These are phyloP conservation scores for Gaillardinia entomophila DNA, from an alignment of 805 yeast species.

Conservation along the genomic window DNA sequence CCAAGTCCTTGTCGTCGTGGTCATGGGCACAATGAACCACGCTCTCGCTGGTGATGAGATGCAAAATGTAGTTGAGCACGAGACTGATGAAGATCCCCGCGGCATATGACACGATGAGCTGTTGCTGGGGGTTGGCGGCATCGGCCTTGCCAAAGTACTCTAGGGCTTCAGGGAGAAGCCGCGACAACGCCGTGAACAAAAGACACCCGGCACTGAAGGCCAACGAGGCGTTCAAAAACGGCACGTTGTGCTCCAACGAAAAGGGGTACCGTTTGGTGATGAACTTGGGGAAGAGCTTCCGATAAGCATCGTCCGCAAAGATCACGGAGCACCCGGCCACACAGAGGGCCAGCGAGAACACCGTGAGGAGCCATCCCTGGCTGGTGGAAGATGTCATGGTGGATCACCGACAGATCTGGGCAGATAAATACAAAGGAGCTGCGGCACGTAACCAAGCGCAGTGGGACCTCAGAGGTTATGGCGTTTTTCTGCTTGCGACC, in stretches of 20 bases:
- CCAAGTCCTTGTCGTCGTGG: slow-evolving; percentile 19
- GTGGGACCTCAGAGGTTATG: no score
- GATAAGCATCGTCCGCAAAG: slow-evolving; percentile 51
- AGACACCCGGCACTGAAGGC: slow-evolving; percentile 81
- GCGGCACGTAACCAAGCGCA: no score
- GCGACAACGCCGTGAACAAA: slow-evolving; percentile 69
- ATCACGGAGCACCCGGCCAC: slow-evolving; percentile 66
- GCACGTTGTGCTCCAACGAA: slow-evolving; percentile 51
- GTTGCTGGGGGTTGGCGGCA: slow-evolving; percentile 8
- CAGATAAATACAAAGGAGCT: no score
- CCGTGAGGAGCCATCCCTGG: slow-evolving; percentile 64
- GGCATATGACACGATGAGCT: slow-evolving; percentile 42
- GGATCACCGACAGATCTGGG: no score
- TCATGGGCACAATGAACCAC: slow-evolving; percentile 82
- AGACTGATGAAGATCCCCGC: slow-evolving; percentile 61
- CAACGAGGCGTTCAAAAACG: slow-evolving; percentile 67
- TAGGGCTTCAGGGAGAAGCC: slow-evolving; percentile 66
- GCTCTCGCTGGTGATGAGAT: slow-evolving; percentile 70
- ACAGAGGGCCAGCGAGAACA: slow-evolving; percentile 65
- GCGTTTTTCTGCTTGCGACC: no score
- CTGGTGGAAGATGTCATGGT: slow-evolving; percentile 5
- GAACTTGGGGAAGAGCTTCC: slow-evolving; percentile 32
- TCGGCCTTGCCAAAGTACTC: slow-evolving; percentile 35
- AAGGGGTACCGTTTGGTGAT: slow-evolving; percentile 40
- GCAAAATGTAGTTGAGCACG: slow-evolving; percentile 59